These are phyloP conservation scores for Teunomyces lycoperdinae DNA, from an alignment of 805 yeast species.

Conservation along the genomic window DNA sequence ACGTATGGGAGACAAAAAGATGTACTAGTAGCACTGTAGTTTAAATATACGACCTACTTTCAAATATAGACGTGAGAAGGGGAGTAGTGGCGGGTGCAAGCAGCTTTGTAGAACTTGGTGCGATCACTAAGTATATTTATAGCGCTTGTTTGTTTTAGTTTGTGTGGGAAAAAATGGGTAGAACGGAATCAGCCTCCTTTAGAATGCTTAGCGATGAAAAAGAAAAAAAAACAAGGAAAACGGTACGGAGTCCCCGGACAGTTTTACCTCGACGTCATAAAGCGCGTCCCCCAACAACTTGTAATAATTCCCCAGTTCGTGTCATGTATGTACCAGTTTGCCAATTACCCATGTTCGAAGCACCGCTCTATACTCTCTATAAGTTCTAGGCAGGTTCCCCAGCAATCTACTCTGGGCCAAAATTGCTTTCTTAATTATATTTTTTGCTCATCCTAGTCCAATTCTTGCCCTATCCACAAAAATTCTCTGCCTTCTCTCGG, in stretches of 20 bases:
- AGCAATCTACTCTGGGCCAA: not conserved
- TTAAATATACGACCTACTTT: not conserved
- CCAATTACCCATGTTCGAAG: not conserved
- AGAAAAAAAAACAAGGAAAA: not conserved
- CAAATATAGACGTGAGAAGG: not conserved
- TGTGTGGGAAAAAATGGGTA: not conserved
- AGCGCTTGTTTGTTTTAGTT: not conserved
- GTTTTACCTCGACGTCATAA: not conserved
- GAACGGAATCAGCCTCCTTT: not conserved
- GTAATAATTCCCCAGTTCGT: not conserved
- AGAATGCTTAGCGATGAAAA: not conserved
- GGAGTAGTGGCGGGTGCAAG: not conserved
- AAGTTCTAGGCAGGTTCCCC: not conserved
- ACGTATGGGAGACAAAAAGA: not conserved
- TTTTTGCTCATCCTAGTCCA: not conserved
- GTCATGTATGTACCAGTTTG: not conserved
- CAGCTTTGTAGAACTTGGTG: not conserved
- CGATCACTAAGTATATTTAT: not conserved
- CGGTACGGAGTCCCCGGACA: not conserved
- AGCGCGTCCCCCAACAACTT: not conserved
- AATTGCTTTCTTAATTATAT: not conserved
- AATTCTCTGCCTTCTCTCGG: too few species aligned
- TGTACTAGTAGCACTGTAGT: not conserved
- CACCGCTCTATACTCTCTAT: not conserved
- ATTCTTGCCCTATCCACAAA: not conserved